These are phyloP conservation scores for Ganoderma leucocontextum DNA, from an alignment of 1,284 basidiomycete genomes.

Conservation along the genomic window DNA sequence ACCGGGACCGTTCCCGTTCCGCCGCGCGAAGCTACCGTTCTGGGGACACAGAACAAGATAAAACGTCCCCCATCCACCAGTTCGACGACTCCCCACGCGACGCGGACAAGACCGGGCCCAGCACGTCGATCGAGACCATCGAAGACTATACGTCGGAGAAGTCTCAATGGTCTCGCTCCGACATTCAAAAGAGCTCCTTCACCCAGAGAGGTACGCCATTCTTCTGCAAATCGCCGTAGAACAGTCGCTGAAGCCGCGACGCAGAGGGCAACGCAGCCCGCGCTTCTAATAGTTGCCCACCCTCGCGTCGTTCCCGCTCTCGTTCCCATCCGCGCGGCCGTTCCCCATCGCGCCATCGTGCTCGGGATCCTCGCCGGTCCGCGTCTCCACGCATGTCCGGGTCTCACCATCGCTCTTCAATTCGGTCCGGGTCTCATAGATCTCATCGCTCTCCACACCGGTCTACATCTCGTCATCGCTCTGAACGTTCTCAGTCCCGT, in stretches of 20 bases:
- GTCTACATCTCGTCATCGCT: neutral
- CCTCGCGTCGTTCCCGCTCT: neutral
- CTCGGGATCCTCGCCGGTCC: neutral
- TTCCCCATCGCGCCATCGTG: neutral
- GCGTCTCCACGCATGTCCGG: neutral
- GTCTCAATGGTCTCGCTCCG: slow-evolving; percentile 8
- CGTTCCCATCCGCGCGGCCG: slow-evolving; percentile 5
- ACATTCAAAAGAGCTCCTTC: slow-evolving; percentile 18
- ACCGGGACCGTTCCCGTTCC: neutral
- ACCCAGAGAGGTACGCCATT: slow-evolving; percentile 15
- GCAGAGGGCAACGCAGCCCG: neutral
- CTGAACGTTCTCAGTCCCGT: neutral
- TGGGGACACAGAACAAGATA: neutral
- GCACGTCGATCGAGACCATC: slow-evolving; percentile 13
- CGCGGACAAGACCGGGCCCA: neutral
- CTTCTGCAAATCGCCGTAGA: neutral
- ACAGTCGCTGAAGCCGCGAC: neutral
- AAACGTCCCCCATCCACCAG: slow-evolving; percentile 4
- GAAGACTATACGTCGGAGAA: slow-evolving; percentile 6
- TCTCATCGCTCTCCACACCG: neutral
- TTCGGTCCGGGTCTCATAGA: neutral
- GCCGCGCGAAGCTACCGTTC: neutral
- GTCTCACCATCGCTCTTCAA: neutral
- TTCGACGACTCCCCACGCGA: neutral
- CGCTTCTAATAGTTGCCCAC: neutral